Evolutionary conservation across 2,329 filamentous ascomycete genomes (phyloP).

Genomic region (Thielaviopsis ethacetica): DNA sequence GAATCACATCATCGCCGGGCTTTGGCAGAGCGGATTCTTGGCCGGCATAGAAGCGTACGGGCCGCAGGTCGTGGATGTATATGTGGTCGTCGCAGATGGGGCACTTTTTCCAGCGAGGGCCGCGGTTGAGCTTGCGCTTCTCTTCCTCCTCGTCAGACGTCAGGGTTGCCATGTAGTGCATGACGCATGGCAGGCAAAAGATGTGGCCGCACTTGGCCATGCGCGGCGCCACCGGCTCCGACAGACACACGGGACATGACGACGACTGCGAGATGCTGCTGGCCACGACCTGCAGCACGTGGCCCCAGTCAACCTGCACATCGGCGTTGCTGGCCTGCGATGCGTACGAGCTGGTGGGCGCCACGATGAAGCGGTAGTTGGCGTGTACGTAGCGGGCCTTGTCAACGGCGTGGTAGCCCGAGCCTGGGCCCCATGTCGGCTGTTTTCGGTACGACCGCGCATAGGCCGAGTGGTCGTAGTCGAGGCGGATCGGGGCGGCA

Average conservation of each 20-base stretch:
- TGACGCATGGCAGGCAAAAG: slow-evolving; percentile 82
- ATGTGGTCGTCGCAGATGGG: slow-evolving; percentile 89
- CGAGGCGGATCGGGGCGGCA: slow-evolving; percentile 52
- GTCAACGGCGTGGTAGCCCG: slow-evolving; percentile 77
- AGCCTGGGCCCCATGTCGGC: slow-evolving; percentile 70
- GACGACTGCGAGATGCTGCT: slow-evolving; percentile 77
- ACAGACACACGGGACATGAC: slow-evolving; percentile 89
- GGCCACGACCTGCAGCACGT: slow-evolving; percentile 79
- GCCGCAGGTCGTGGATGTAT: slow-evolving; percentile 78
- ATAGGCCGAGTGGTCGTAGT: slow-evolving; percentile 37
- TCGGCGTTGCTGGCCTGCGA: slow-evolving; percentile 75
- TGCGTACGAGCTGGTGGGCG: slow-evolving; percentile 63
- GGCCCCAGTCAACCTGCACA: slow-evolving; percentile 75
- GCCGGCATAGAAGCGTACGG: slow-evolving; percentile 79
- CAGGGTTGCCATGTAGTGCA: slow-evolving; percentile 70
- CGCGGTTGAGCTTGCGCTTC: slow-evolving; percentile 43
- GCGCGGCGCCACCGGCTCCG: slow-evolving; percentile 76
- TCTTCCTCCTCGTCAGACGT: slow-evolving; percentile 57
- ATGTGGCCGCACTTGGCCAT: slow-evolving; percentile 98
- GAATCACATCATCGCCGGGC: slow-evolving; percentile 75
- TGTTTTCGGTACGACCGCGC: slow-evolving; percentile 49
- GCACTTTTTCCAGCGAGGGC: slow-evolving; percentile 78
- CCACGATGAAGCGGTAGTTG: slow-evolving; percentile 93
- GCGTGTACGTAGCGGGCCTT: slow-evolving; percentile 85
- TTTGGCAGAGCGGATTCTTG: slow-evolving; percentile 69